Evolutionary conservation across 2,329 filamentous ascomycete genomes (phyloP).

Genomic region (Geoglossum cookeanum): DNA sequence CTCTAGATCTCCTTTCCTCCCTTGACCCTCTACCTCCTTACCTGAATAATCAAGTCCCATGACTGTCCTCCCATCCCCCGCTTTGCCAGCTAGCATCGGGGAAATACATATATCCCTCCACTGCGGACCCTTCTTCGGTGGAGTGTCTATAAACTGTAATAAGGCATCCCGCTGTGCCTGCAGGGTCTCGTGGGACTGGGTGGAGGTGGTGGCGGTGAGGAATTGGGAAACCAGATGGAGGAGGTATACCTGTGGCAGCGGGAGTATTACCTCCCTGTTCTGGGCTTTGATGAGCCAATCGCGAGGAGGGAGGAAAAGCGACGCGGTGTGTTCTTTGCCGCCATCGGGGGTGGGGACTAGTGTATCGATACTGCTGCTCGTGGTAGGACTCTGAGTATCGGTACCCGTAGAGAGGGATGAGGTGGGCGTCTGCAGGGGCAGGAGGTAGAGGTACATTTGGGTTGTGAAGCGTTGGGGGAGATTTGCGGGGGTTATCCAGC

Average conservation of each 20-base stretch:
- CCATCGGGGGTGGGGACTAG: conserved; percentile 52
- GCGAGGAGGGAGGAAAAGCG: conserved; percentile 51
- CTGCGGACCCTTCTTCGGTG: not conserved
- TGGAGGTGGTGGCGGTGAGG: conserved; percentile 20
- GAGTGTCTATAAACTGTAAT: conserved; percentile 30
- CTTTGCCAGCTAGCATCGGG: conserved; percentile 11
- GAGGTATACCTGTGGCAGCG: conserved; percentile 75
- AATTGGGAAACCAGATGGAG: conserved; percentile 38
- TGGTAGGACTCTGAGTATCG: not conserved
- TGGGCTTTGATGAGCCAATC: conserved; percentile 50
- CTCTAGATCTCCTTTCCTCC: conserved; percentile 36
- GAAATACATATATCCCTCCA: not conserved
- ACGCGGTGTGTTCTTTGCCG: conserved; percentile 51
- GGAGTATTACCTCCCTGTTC: conserved; percentile 55
- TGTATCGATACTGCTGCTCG: conserved; percentile 21
- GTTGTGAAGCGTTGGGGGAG: conserved; percentile 68
- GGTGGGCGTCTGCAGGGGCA: conserved; percentile 35
- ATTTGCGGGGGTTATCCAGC: conserved; percentile 70
- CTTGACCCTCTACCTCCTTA: conserved; percentile 30
- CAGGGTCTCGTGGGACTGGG: conserved; percentile 20
- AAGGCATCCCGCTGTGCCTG: conserved; percentile 33
- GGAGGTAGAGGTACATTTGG: conserved; percentile 90
- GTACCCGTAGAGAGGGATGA: not conserved
- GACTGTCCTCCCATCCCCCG: conserved; percentile 29
- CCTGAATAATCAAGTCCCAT: conserved; percentile 40